Percentiles rank a stretch among this genome's conserved stretches.
Conservation (phyloP, 495 filamentous ascomycete species). For the Staphylotrichum longicolle region DNA sequence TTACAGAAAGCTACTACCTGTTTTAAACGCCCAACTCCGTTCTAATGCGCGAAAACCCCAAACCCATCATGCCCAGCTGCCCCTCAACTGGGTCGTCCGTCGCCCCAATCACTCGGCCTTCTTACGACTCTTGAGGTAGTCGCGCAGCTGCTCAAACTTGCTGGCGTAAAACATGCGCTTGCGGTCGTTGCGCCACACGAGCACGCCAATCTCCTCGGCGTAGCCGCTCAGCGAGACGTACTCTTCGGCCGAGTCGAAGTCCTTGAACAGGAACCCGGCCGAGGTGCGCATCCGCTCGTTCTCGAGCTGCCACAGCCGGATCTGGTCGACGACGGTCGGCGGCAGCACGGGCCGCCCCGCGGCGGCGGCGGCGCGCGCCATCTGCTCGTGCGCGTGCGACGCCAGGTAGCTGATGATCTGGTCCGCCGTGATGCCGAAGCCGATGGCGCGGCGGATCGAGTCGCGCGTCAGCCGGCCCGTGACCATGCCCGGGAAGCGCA, state of each 20-base stretch:
- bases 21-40: too few relatives aligned
- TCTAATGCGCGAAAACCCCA: not conserved
- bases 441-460: conserved; percentile 80
- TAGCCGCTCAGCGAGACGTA: conserved; percentile 73
- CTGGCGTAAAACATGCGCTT: conserved; percentile 86
- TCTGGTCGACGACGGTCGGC: conserved; percentile 96
- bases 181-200: conserved; percentile 78
- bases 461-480: conserved; percentile 83
- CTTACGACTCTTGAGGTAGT: conserved; percentile 68
- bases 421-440: conserved; percentile 86
- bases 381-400: conserved; percentile 88
- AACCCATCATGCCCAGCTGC: not conserved
- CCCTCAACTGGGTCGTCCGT: not conserved
- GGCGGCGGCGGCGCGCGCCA: conserved; percentile 63
- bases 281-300: conserved; percentile 85
- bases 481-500: conserved; percentile 88
- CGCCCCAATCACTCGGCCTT: conserved; percentile 32
- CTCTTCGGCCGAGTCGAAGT: conserved; percentile 73
- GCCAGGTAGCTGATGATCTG: conserved; percentile 89
- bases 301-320: conserved; percentile 95
- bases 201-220: conserved; percentile 88
- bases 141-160: conserved; percentile 76
- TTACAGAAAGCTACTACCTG: not conserved
- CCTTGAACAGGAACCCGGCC: conserved; percentile 81
- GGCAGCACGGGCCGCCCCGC: conserved; percentile 68